Base-by-base conservation (phyloP, 768 basidiomycete genomes). In the Auricularia auricula-judae region DNA sequence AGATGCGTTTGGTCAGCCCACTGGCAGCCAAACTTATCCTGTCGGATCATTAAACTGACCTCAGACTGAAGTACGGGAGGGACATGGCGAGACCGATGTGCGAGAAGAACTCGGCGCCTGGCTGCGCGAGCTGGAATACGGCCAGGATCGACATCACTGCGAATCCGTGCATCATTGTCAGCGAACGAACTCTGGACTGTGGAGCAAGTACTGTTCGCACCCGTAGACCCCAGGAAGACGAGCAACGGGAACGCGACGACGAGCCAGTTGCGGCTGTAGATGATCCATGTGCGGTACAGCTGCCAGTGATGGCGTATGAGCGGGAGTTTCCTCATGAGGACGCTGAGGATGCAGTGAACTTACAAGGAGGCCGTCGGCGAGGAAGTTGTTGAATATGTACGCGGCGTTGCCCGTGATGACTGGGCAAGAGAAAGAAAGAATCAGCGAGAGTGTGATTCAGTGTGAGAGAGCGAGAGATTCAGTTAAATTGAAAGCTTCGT, bases 401-500 rank as follows among this genome's bases (percentile, higher is more conserved):
- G 47, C 47, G 10, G 47, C 14, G 10, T 51, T 51, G 5, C 47
- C 47, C 18, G 18, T 5, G 47, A 51, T 51, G 47, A 51, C 47
- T 51, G 23, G 23, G 23, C 23, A 29, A 29, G 23, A 29, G 23
- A 29, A 29, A 29, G 29, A 29, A 29, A 3, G 29, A 29, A 29
- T 29, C 29, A 29, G 29, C 29, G 29, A 29, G 29, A 29, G 29
- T 0, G 29, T 29, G 29, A 23, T 23, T 23, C 23, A 23, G 1
- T 23, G 23, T 23, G 23, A 23, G 23, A 29, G 29, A 29, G 29
- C 29, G 1, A 23, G 29, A 29, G 29, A 29, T 29, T 29, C 29
- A 3, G 29, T 0, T 2, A 2, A 3, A 29, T 0, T 44, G 11
- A 3, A 18, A 1, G 3, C 11, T 0, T 29, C 29, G 43, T 11